A percentile compares a stretch with the other conserved stretches of the same genome.
Evolutionary conservation across 2,329 filamentous ascomycete species (phyloP).

Genomic region (Ophiostoma tasmaniense): DNA sequence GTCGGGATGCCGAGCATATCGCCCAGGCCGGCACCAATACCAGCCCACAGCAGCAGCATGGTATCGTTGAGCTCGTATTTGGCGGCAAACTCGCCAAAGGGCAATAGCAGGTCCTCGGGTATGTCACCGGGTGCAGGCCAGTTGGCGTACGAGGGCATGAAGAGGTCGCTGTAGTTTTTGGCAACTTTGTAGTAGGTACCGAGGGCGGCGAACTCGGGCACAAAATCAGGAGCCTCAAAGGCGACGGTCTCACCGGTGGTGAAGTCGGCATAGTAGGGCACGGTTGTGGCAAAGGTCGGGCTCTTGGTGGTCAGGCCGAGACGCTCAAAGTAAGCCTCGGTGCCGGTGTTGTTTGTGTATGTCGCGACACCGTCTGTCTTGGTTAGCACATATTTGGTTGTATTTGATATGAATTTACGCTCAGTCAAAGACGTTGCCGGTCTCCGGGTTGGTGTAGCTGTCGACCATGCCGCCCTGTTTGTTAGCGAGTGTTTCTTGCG

Average conservation of each 20-base stretch:
- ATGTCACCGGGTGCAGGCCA: constrained; percentile 37
- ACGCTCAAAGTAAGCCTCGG: constrained; percentile 36
- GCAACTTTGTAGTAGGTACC: constrained; percentile 22
- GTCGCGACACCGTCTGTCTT: constrained; percentile 28
- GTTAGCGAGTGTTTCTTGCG: not conserved
- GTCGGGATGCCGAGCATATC: constrained; percentile 36
- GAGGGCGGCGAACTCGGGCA: constrained; percentile 11
- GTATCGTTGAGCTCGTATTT: constrained; percentile 35
- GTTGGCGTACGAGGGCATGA: constrained; percentile 30
- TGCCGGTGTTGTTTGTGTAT: constrained; percentile 32
- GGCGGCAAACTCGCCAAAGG: constrained; percentile 39
- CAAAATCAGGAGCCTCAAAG: constrained; percentile 23
- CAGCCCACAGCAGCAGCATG: constrained; percentile 31
- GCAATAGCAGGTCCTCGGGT: constrained; percentile 38
- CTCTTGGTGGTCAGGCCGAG: constrained; percentile 31
- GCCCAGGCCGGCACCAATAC: constrained; percentile 35
- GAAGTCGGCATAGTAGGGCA: constrained; percentile 31
- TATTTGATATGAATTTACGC: not conserved
- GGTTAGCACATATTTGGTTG: not conserved
- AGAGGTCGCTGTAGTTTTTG: constrained; percentile 27
- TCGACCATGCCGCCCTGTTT: constrained; percentile 41
- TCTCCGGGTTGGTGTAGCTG: constrained; percentile 38
- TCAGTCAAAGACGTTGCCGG: constrained; percentile 28
- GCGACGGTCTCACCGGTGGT: constrained; percentile 27
- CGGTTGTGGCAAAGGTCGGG: constrained; percentile 22